Percentiles rank a stretch among this genome's conserved stretches.
Evolutionary conservation across 2,329 filamentous ascomycete genomes (phyloP).

Genomic region (Kalmusia sp.): DNA sequence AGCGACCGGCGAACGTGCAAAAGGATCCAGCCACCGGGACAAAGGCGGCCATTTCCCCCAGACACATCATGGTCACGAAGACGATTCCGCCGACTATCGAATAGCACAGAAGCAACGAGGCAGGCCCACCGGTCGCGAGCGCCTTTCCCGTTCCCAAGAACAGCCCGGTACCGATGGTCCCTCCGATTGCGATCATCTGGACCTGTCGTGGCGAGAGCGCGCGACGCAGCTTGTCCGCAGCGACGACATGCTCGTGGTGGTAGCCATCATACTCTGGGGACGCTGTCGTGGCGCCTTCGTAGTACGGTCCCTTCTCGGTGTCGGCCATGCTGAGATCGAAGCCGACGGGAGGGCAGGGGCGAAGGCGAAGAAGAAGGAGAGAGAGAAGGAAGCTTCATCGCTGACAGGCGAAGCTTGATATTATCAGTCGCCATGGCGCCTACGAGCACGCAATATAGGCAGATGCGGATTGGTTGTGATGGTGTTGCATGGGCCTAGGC

Average conservation of each 20-base stretch:
- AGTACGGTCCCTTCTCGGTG: constrained; percentile 9
- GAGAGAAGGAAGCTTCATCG: constrained; percentile 1
- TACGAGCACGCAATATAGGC: constrained; percentile 11
- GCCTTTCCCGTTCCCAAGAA: constrained; percentile 65
- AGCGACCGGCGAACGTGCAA: constrained; percentile 44
- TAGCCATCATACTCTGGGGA: constrained; percentile 1
- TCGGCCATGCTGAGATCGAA: constrained; percentile 2
- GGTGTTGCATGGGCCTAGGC: constrained; percentile 5
- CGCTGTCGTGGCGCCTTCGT: constrained; percentile 1
- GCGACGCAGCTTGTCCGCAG: constrained; percentile 33
- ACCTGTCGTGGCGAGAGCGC: constrained; percentile 56
- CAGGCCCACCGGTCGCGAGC: constrained; percentile 54
- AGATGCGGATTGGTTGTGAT: constrained; percentile 7
- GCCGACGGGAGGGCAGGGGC: background rate
- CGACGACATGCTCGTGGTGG: constrained; percentile 19
- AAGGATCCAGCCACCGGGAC: constrained; percentile 44
- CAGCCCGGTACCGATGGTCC: constrained; percentile 66
- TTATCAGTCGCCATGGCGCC: constrained; percentile 4
- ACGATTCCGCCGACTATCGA: constrained; percentile 41
- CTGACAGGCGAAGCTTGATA: constrained; percentile 1
- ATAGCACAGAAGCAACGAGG: constrained; percentile 45
- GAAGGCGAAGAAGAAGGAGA: background rate
- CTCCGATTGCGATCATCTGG: constrained; percentile 68
- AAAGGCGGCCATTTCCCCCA: constrained; percentile 48
- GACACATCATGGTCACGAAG: constrained; percentile 44